phyloP scores from a whole-genome alignment of 2,329 filamentous ascomycete genomes.

The Colletotrichum somersetense region DNA sequence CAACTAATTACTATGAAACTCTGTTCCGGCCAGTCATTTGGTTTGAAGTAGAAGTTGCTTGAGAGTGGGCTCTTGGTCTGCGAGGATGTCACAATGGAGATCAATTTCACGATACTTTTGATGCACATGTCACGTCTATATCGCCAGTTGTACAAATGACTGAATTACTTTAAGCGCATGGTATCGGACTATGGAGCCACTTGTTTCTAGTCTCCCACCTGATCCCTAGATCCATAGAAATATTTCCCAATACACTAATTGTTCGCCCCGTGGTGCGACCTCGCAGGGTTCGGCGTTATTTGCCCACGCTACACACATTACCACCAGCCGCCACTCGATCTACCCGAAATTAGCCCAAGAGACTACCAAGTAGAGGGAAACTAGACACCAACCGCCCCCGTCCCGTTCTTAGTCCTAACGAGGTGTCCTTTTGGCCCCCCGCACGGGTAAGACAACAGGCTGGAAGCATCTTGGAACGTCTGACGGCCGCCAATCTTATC shows the following conservation, averaged over 20 bases:
- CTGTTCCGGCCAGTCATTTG: not conserved
- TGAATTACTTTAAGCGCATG: not conserved
- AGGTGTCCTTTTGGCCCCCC: not conserved
- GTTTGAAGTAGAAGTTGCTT: not conserved
- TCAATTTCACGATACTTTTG: not conserved
- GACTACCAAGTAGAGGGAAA: too few species aligned
- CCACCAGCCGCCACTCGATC: not conserved
- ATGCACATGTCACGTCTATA: not conserved
- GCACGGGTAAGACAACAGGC: not conserved
- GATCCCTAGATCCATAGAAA: not conserved
- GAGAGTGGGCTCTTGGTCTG: not conserved
- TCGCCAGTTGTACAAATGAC: not conserved
- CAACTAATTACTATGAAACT: not conserved
- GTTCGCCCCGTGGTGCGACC: not conserved
- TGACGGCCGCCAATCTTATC: not conserved
- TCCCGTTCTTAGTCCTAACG: not conserved
- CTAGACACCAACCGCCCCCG: not conserved
- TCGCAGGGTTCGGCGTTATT: not conserved
- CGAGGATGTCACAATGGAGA: not conserved
- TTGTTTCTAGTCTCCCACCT: not conserved
- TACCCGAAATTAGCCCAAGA: not conserved
- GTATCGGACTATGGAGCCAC: not conserved
- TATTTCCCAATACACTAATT: too few species aligned
- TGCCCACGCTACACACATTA: not conserved
- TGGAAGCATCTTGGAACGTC: not conserved